phyloP scores from a whole-genome alignment of 164 flowering plant species.

The Pachysandra terminalis region DNA sequence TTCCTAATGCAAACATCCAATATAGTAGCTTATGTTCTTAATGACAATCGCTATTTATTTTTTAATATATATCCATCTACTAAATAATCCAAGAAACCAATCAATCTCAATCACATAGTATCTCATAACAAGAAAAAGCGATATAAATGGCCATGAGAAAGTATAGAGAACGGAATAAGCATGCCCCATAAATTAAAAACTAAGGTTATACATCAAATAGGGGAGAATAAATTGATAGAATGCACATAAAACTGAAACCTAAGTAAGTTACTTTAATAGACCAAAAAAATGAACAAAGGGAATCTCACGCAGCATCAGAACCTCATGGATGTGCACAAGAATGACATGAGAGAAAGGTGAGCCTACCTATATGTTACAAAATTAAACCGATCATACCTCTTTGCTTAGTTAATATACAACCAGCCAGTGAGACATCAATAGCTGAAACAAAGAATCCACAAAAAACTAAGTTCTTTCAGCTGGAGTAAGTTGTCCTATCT shows the following conservation, averaged over 20 bases:
- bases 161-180: too few relatives aligned
- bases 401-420: constrained; percentile 12
- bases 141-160: too few relatives aligned
- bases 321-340: background rate
- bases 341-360: constrained; percentile 3
- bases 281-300: constrained; percentile 3
- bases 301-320: constrained; percentile 7
- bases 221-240: background rate
- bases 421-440: constrained; percentile 9
- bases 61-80: too few relatives aligned
- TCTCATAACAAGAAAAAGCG: too few relatives aligned
- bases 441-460: constrained; percentile 13
- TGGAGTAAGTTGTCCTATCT: constrained; percentile 52
- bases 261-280: too few relatives aligned
- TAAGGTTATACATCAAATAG: too few relatives aligned
- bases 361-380: constrained; percentile 20
- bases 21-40: too few relatives aligned
- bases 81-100: too few relatives aligned
- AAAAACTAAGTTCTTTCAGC: constrained; percentile 38
- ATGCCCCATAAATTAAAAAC: too few relatives aligned
- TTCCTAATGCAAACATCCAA: too few relatives aligned
- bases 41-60: too few relatives aligned
- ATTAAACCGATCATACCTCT: constrained; percentile 24
- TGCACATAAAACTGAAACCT: background rate
- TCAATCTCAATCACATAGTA: too few relatives aligned